These are phyloP conservation scores for Candida odintsovae DNA, from an alignment of 805 yeast genomes.

Conservation along the genomic window DNA sequence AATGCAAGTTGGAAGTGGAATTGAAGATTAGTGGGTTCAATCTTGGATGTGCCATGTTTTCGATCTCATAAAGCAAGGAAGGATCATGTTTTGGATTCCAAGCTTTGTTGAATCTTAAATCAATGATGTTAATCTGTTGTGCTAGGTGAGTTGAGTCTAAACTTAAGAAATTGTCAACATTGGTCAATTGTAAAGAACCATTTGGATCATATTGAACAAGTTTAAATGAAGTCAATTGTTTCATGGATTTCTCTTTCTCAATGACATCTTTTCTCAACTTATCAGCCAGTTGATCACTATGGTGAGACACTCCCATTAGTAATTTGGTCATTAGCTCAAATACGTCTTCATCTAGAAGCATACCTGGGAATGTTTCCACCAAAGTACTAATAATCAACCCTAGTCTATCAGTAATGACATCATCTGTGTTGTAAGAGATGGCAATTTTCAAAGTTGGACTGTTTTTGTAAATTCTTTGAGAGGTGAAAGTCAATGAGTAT, in stretches of 20 bases:
- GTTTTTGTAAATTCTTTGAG: slow-evolving; percentile 20
- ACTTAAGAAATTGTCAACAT: slow-evolving; percentile 46
- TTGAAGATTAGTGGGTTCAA: slow-evolving; percentile 77
- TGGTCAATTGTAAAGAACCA: slow-evolving; percentile 23
- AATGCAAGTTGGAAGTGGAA: slow-evolving; percentile 61
- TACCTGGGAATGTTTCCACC: slow-evolving; percentile 58
- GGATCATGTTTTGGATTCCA: slow-evolving; percentile 85
- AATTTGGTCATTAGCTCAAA: slow-evolving; percentile 53
- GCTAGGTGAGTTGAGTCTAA: slow-evolving; percentile 52
- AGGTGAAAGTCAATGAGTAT: slow-evolving; percentile 31
- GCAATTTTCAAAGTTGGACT: slow-evolving; percentile 9
- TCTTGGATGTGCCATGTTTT: slow-evolving; percentile 31
- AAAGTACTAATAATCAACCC: slow-evolving; percentile 50
- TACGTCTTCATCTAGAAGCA: slow-evolving; percentile 57
- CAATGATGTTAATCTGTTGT: slow-evolving; percentile 58
- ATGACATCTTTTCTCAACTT: slow-evolving; percentile 48
- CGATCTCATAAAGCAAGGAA: slow-evolving; percentile 56
- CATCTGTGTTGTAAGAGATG: slow-evolving; percentile 29
- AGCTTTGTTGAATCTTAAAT: slow-evolving; percentile 50
- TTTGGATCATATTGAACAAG: slow-evolving; percentile 14
- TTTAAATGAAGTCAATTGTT: slow-evolving; percentile 28
- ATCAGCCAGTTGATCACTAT: slow-evolving; percentile 42
- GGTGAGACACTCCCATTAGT: slow-evolving; percentile 41
- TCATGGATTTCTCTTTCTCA: slow-evolving; percentile 41
- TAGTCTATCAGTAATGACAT: slow-evolving; percentile 44